Percentiles rank a stretch among this genome's conserved stretches.
These are phyloP conservation scores for Escallonia rubra DNA, from an alignment of 129 eudicot species.

Conservation along the genomic window DNA sequence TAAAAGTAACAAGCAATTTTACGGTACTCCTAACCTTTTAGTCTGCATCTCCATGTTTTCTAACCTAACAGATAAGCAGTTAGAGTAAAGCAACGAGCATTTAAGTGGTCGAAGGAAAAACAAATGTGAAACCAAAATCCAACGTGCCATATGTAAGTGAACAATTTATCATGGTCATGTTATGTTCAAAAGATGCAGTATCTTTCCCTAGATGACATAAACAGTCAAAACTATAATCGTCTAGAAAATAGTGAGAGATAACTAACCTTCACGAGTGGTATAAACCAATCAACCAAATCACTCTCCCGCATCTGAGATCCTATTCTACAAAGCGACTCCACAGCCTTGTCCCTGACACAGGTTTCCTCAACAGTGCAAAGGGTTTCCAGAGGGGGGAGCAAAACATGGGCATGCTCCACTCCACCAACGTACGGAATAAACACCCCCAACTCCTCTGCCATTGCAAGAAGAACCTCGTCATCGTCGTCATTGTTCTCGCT, in stretches of 20 bases:
- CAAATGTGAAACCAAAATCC: neutral
- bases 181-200: neutral
- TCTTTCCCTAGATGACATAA: neutral
- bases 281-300: slow-evolving; percentile 78
- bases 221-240: neutral
- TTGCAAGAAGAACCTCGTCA: slow-evolving; percentile 97
- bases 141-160: neutral
- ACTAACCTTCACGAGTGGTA: slow-evolving; percentile 90
- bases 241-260: neutral
- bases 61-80: too few species aligned
- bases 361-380: slow-evolving; percentile 98
- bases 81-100: neutral
- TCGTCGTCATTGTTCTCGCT: slow-evolving; percentile 96
- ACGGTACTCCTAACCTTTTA: too few species aligned
- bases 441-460: slow-evolving; percentile 96
- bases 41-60: too few species aligned
- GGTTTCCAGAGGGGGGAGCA: slow-evolving; percentile 91
- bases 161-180: neutral
- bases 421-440: slow-evolving; percentile 99
- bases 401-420: slow-evolving; percentile 82
- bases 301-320: slow-evolving; percentile 95
- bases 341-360: slow-evolving; percentile 95
- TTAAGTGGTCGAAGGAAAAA: neutral
- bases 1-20: too few species aligned
- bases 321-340: slow-evolving; percentile 86